Evolutionary conservation across 108 stramenopile genomes (phyloP).

Genomic region (Nannochloropsis granulata): DNA sequence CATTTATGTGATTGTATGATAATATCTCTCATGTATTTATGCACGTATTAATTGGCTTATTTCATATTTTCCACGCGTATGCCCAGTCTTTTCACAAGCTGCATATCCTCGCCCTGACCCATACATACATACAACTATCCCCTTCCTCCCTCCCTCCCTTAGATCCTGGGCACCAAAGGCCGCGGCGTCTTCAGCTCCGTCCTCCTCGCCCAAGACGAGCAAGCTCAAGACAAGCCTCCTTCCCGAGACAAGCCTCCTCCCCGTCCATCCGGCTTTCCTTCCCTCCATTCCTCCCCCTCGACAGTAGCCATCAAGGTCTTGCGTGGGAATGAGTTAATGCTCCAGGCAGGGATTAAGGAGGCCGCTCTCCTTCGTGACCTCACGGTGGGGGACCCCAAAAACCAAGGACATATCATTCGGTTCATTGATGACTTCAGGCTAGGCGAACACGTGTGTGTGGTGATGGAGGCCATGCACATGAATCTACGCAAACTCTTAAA

Average conservation of each 20-base stretch:
- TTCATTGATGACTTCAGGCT: not conserved
- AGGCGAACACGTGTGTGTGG: slow-evolving; percentile 45
- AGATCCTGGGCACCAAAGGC: not conserved
- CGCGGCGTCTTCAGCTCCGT: not conserved
- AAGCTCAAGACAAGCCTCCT: not conserved
- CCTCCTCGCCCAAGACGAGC: not conserved
- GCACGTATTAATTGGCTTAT: too few species aligned
- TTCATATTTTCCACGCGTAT: too few species aligned
- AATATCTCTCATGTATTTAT: too few species aligned
- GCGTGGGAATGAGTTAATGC: not conserved
- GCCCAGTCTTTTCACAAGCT: too few species aligned
- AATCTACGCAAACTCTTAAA: slow-evolving; percentile 57
- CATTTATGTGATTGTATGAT: too few species aligned
- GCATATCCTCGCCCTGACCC: too few species aligned
- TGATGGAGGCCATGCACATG: slow-evolving; percentile 53
- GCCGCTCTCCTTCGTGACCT: not conserved
- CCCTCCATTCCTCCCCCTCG: not conserved
- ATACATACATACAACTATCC: not conserved
- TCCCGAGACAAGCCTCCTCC: not conserved
- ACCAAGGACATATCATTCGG: not conserved
- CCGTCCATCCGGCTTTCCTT: too few species aligned
- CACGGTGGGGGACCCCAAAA: not conserved
- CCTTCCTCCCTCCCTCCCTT: not conserved
- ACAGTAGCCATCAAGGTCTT: not conserved
- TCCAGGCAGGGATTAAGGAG: not conserved